These are phyloP conservation scores for Lactifluus echinatus DNA, from an alignment of 768 basidiomycete species.

Conservation along the genomic window DNA sequence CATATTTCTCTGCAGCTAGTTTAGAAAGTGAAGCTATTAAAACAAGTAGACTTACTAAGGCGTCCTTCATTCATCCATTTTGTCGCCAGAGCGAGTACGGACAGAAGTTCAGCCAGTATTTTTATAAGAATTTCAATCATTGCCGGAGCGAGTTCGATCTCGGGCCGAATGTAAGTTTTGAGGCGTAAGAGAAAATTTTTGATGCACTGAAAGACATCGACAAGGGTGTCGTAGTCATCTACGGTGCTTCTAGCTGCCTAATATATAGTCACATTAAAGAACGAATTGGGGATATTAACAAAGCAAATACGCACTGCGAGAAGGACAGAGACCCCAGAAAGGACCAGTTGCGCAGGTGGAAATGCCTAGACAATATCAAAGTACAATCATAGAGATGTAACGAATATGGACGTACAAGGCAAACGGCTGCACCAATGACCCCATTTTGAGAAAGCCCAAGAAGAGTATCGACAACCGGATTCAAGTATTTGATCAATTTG, in stretches of 20 bases:
- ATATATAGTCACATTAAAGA: neutral
- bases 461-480: neutral
- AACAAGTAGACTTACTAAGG: neutral
- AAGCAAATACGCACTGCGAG: neutral
- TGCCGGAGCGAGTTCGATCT: neutral
- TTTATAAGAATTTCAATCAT: neutral
- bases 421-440: too few relatives aligned
- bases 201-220: neutral
- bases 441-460: neutral
- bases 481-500: neutral
- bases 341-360: neutral
- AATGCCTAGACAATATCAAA: neutral
- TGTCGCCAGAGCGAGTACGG: neutral
- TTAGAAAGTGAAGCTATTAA: too few relatives aligned
- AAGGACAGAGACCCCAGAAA: neutral
- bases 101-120: neutral
- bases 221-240: neutral
- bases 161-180: neutral
- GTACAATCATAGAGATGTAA: neutral
- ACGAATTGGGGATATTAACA: neutral
- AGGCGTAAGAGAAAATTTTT: neutral
- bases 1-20: too few relatives aligned
- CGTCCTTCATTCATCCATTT: neutral
- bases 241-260: neutral
- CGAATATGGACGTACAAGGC: neutral